A percentile compares a stretch with the other conserved stretches of the same genome.
These are phyloP conservation scores for Tolypocladium ophioglossoides DNA, from an alignment of 2,329 filamentous ascomycete genomes.

Conservation along the genomic window DNA sequence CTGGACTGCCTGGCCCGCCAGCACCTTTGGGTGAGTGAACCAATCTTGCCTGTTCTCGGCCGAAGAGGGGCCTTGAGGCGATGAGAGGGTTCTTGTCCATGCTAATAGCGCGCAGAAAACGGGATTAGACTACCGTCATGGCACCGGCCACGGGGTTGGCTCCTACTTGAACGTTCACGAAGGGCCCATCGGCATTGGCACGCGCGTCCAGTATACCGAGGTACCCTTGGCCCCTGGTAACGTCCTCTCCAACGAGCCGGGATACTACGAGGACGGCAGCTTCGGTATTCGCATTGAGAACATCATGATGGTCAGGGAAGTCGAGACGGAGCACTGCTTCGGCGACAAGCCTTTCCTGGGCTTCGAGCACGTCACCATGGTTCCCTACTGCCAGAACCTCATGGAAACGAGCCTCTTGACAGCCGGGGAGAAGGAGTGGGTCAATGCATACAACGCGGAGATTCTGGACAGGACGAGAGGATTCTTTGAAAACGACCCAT, in stretches of 20 bases:
- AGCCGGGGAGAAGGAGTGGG: constrained; percentile 66
- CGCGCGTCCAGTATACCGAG: constrained; percentile 81
- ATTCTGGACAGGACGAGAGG: constrained; percentile 71
- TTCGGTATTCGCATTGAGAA: constrained; percentile 98
- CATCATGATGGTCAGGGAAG: constrained; percentile 80
- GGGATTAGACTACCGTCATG: constrained; percentile 90
- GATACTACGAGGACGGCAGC: constrained; percentile 90
- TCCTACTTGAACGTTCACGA: constrained; percentile 96
- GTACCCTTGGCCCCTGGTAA: constrained; percentile 86
- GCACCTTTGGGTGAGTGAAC: constrained; percentile 65
- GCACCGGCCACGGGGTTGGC: constrained; percentile 91
- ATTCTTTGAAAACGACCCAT: constrained; percentile 62
- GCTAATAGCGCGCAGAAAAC: constrained; percentile 28
- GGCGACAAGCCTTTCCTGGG: constrained; percentile 90
- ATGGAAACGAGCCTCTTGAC: constrained; percentile 68
- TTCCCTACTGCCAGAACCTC: constrained; percentile 82
- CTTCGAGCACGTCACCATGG: constrained; percentile 97
- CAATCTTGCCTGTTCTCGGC: neutral
- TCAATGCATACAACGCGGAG: constrained; percentile 77
- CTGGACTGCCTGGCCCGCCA: constrained; percentile 83
- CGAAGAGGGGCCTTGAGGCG: too few species aligned
- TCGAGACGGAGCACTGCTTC: constrained; percentile 78
- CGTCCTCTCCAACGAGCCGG: constrained; percentile 90
- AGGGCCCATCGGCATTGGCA: constrained; percentile 92
- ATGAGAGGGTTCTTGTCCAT: neutral